These are phyloP conservation scores for Entomophthora muscae DNA, from an alignment of 371 early-diverging fungal genomes.

Conservation along the genomic window DNA sequence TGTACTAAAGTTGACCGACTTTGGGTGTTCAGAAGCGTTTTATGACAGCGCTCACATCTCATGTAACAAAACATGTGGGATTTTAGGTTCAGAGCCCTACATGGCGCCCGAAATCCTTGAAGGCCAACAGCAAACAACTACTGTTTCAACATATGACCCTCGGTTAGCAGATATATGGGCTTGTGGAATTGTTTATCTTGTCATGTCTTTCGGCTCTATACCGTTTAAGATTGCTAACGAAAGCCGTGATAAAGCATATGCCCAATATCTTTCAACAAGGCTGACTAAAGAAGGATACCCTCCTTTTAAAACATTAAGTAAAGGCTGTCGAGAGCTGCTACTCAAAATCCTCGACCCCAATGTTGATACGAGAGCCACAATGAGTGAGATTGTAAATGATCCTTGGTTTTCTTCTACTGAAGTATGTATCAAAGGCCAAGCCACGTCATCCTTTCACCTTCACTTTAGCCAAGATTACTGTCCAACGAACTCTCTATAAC, in stretches of 20 bases:
- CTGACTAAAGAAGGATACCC: slow-evolving; percentile 26
- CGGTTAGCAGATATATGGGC: slow-evolving; percentile 68
- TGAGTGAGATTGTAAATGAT: slow-evolving; percentile 33
- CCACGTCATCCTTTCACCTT: not conserved
- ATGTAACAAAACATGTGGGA: not conserved
- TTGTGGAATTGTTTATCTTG: slow-evolving; percentile 48
- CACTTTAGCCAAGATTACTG: slow-evolving; percentile 1
- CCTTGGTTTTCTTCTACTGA: slow-evolving; percentile 48
- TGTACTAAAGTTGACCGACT: slow-evolving; percentile 76
- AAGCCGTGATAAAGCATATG: slow-evolving; percentile 32
- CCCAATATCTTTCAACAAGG: slow-evolving; percentile 30
- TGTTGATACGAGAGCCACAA: slow-evolving; percentile 38
- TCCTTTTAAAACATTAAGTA: slow-evolving; percentile 34
- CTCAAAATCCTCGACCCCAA: slow-evolving; percentile 69
- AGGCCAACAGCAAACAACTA: slow-evolving; percentile 14
- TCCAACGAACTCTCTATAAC: not conserved
- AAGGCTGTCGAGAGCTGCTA: slow-evolving; percentile 29
- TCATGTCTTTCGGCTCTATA: slow-evolving; percentile 34
- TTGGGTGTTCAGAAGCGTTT: slow-evolving; percentile 28
- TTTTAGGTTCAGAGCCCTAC: slow-evolving; percentile 4
- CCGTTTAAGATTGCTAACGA: slow-evolving; percentile 53
- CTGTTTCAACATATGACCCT: slow-evolving; percentile 41
- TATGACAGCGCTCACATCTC: not conserved
- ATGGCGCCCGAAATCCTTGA: slow-evolving; percentile 8
- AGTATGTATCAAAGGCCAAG: slow-evolving; percentile 15